These are phyloP conservation scores for Xylaria sp. DNA, from an alignment of 2,329 filamentous ascomycete genomes.

Conservation along the genomic window DNA sequence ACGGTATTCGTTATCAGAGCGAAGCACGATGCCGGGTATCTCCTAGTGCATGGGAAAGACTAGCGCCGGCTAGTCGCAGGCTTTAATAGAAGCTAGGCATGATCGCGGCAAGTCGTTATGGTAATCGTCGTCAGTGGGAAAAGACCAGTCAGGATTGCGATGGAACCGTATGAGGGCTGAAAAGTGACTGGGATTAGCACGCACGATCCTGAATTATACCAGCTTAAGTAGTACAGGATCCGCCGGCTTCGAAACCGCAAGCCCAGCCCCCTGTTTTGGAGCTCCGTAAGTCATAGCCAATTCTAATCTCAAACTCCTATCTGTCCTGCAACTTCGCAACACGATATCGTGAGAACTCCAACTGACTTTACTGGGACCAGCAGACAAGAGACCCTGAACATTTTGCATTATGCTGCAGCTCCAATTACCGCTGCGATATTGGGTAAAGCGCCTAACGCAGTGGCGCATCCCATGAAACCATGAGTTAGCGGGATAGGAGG, in stretches of 20 bases:
- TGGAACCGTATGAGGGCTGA: not conserved
- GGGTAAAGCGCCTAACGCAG: too few relatives aligned
- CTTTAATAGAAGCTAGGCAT: not conserved
- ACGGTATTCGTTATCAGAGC: slow-evolving; percentile 2
- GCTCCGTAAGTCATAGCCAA: not conserved
- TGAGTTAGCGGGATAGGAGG: not conserved
- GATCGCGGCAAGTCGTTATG: not conserved
- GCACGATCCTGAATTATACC: not conserved
- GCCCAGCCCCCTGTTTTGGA: slow-evolving; percentile 3
- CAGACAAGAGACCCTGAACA: too few relatives aligned
- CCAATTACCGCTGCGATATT: too few relatives aligned
- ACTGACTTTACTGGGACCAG: too few relatives aligned
- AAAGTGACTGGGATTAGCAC: not conserved
- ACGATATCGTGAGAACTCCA: too few relatives aligned
- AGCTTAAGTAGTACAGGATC: not conserved
- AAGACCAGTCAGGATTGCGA: not conserved
- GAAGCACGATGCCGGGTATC: slow-evolving; percentile 11
- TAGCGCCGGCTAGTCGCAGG: slow-evolving; percentile 14
- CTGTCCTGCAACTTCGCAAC: not conserved
- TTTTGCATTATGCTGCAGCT: too few relatives aligned
- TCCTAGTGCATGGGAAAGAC: slow-evolving; percentile 7
- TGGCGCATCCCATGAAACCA: not conserved
- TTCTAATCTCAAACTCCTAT: not conserved
- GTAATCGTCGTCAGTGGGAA: not conserved
- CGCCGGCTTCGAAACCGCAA: not conserved